Base-by-base conservation (phyloP, 1,284 basidiomycete species). In the Meira nashicola region DNA sequence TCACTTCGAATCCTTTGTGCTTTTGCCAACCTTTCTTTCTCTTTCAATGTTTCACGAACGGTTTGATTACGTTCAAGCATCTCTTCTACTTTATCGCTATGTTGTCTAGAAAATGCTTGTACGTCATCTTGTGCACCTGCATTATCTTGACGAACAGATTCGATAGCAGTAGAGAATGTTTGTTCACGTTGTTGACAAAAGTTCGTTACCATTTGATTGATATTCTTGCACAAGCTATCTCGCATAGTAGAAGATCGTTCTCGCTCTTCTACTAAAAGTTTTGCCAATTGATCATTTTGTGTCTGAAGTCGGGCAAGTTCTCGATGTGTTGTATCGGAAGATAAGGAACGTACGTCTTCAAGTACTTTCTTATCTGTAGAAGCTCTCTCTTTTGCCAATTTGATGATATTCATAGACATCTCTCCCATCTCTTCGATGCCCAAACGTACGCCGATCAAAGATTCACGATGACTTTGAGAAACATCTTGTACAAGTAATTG, bases 371-470 rank as follows among this genome's bases (percentile, higher is more conserved):
- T 19, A 25, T 48, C 46, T 25, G 6, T 5, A 5, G 3, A 8
- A n/a, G 25, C 12, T 23, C 25, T n/a, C 17, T 48, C 46, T 48
- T 23, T 15, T 25, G 46, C 12, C 14, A 15, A 19, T 23, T 23
- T 48, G 12, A 48, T 14, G 12, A 23, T 21, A 14, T 14, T 48
- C 46, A 48, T 21, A 3, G 17, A 48, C 46, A 25, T 48, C 12
- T 48, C 46, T 2, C 17, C 46, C 46, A 48, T 48, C 21, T 48
- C 46, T 25, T 48, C 46, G 12, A 48, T 48, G 12, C 23, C 25
- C 21, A 8, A 4, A 8, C 21, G 14, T 12, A 48, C 46, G 17
- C 17, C 12, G 25, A 14, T 17, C 17, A 48, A 25, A 17, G 46
- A 19, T 48, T 48, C 46, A 14, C 25, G 17, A 23, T 48, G 17